Base-by-base conservation (phyloP, 2,329 filamentous ascomycete species). In the Parafenestella ontariensis region DNA sequence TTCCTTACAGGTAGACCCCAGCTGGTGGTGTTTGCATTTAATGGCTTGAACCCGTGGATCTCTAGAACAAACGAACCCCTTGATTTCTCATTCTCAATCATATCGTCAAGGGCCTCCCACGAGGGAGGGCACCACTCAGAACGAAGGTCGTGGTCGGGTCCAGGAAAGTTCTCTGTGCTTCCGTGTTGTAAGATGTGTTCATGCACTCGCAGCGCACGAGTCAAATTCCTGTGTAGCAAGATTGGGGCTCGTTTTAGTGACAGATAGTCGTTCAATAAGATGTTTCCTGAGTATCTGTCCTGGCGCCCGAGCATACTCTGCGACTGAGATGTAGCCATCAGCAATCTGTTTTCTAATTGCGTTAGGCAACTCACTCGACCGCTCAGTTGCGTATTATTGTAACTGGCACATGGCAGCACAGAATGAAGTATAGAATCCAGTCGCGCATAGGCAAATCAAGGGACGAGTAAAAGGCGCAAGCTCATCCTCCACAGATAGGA, bases 171-270 rank as follows among this genome's bases (percentile, higher is more conserved):
- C n/a, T 47, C 23, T 3, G 39, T 29, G 37, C 18, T 40, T 11
- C 42, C 41, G 40, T 45, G 26, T 13, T 54, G 40, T 28, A 64
- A 37, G 15, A 47, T 37, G 20, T 64, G 53, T 10, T 61, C 52
- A 43, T 71, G 59, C 2, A 59, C 42, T n/a, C 62, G 49, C 10
- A 71, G 53, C 1, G 61, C 61, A 18, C 58, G 54, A 6, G 47
- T 59, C 3, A 71, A 45, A 17, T 72, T 74, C 31, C 71, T 59
- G 37, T 60, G 51, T 8, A 74, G 56, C 34, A 74, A 70, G 9
- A 61, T 48, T 10, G 60, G 65, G 8, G 60, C 58, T 28, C 65
- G 58, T 17, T 52, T 64, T n/a, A 29, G 45, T 13, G 54, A 47
- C n/a, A 73, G 24, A 39, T 61, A 68, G 7, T 65, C 52, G 56